Evolutionary conservation across 306 rosid species (phyloP).

Genomic region (Vigna trinervia): DNA sequence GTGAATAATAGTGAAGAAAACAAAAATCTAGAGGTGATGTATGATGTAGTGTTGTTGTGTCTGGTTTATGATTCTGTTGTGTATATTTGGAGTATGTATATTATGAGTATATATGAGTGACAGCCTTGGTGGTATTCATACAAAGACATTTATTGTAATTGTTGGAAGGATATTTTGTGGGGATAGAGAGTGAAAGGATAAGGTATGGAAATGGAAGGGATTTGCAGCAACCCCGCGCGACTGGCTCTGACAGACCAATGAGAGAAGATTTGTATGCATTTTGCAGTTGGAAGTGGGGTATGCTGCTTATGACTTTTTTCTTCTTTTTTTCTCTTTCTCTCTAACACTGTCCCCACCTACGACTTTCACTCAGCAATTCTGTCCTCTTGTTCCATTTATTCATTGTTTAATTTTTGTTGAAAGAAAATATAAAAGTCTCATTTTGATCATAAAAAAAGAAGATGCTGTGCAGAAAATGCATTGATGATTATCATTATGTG

Average conservation of each 20-base stretch:
- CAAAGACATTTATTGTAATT: neutral
- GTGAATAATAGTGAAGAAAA: neutral
- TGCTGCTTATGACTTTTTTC: constrained; percentile 29
- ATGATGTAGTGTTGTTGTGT: constrained; percentile 20
- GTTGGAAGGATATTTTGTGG: neutral
- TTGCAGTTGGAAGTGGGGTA: constrained; percentile 57
- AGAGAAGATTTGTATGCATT: constrained; percentile 55
- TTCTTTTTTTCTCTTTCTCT: constrained; percentile 27
- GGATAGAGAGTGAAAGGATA: constrained; percentile 25
- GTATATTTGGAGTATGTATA: neutral
- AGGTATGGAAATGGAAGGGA: neutral
- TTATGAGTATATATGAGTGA: neutral
- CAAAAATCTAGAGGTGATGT: neutral
- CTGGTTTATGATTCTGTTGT: neutral
- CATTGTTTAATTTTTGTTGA: neutral
- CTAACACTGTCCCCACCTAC: constrained; percentile 34
- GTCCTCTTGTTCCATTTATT: constrained; percentile 16
- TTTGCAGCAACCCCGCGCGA: neutral
- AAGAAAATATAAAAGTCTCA: neutral
- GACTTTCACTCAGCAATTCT: constrained; percentile 40
- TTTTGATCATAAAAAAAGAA: neutral
- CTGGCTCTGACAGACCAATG: constrained; percentile 55
- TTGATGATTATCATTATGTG: neutral
- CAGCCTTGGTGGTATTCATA: neutral
- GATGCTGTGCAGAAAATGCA: neutral